Percentiles rank a stretch among this genome's conserved stretches.
phyloP scores from a whole-genome alignment of 805 yeast genomes.

The Saccharomyces mikatae region DNA sequence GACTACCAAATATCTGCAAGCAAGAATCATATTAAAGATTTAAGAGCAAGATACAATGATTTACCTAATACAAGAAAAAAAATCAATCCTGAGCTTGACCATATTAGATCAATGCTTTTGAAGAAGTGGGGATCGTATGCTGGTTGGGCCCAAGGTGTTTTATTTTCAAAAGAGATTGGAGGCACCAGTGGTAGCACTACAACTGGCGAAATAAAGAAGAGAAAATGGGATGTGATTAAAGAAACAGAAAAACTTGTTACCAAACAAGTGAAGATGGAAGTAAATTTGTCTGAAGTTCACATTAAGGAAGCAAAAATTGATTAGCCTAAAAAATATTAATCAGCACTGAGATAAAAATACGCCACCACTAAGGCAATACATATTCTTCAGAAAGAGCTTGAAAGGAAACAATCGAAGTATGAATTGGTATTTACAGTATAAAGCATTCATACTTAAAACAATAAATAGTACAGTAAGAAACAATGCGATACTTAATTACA shows the following conservation, averaged over 20 bases:
- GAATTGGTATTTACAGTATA: slow-evolving; percentile 2
- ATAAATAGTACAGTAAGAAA: slow-evolving; percentile 1
- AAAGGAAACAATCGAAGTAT: not conserved
- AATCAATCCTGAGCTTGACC: slow-evolving; percentile 31
- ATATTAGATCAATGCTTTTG: slow-evolving; percentile 52
- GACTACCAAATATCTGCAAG: slow-evolving; percentile 52
- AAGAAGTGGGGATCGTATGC: slow-evolving; percentile 83
- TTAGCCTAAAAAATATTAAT: not conserved
- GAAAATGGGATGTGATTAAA: slow-evolving; percentile 12
- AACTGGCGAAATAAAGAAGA: slow-evolving; percentile 18
- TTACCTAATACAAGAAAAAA: slow-evolving; percentile 27
- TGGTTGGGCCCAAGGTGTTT: slow-evolving; percentile 97
- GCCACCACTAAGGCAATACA: not conserved
- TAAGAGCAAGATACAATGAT: slow-evolving; percentile 21
- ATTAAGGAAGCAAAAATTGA: not conserved
- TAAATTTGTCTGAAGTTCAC: not conserved
- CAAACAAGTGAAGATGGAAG: not conserved
- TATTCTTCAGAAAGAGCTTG: not conserved
- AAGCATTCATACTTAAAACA: not conserved
- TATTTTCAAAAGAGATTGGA: slow-evolving; percentile 81
- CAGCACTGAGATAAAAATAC: not conserved
- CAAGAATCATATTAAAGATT: slow-evolving; percentile 24
- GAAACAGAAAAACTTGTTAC: slow-evolving; percentile 5
- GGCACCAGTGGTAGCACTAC: slow-evolving; percentile 59
- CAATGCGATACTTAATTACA: not conserved